Conservation (phyloP, 768 basidiomycete species). For the Cyclocybe cylindracea region DNA sequence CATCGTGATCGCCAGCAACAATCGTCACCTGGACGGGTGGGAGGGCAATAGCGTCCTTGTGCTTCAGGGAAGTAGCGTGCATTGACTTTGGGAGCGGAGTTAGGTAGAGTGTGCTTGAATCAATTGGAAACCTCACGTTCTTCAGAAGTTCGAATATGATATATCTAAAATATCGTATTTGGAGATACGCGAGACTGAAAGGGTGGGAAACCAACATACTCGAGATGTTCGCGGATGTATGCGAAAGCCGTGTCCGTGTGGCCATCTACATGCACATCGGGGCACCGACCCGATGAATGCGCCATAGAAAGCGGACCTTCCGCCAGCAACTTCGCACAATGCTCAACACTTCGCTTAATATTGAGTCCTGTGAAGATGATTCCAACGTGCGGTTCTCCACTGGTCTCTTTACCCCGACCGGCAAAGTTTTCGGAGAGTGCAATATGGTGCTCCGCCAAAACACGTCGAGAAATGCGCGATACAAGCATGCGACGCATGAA, state of each 20-base stretch:
- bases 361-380: slow-evolving; percentile 80
- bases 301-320: slow-evolving; percentile 46
- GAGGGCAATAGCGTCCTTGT: slow-evolving; percentile 39
- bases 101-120: neutral
- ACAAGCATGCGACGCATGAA: slow-evolving; percentile 92
- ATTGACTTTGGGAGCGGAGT: slow-evolving; percentile 52
- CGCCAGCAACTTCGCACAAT: slow-evolving; percentile 60
- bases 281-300: slow-evolving; percentile 43
- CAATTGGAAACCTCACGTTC: slow-evolving; percentile 57
- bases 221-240: slow-evolving; percentile 86
- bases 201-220: slow-evolving; percentile 46
- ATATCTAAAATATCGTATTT: slow-evolving; percentile 48
- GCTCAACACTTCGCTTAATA: slow-evolving; percentile 69
- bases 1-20: slow-evolving; percentile 68
- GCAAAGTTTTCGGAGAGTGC: slow-evolving; percentile 67
- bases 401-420: slow-evolving; percentile 32
- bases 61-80: slow-evolving; percentile 61
- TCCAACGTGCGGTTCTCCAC: slow-evolving; percentile 69
- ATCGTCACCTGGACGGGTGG: slow-evolving; percentile 79
- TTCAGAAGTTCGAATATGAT: slow-evolving; percentile 89
- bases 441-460: slow-evolving; percentile 87
- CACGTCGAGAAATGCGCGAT: slow-evolving; percentile 86
- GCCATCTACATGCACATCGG: slow-evolving; percentile 73
- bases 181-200: neutral
- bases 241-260: slow-evolving; percentile 70